phyloP scores from a whole-genome alignment of 2,329 filamentous ascomycete species.

The Volutella citrinella region DNA sequence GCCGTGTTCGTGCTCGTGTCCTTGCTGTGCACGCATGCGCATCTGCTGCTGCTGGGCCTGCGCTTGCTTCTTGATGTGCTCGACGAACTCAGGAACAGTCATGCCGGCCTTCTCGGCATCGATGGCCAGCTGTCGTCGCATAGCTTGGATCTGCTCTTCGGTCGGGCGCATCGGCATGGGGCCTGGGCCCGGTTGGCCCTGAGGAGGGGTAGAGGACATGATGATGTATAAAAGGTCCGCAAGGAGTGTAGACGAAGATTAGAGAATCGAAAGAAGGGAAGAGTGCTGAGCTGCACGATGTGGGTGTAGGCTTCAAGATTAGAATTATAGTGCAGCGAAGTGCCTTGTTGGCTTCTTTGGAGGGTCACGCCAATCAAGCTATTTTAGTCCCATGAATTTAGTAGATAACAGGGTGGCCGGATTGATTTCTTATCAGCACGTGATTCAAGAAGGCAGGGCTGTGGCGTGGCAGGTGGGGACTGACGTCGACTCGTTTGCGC shows the following conservation, averaged over 20 bases:
- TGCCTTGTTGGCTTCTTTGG: conserved; percentile 6
- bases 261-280: conserved; percentile 11
- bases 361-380: background rate
- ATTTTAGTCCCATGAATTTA: too few species aligned
- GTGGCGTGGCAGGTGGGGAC: conserved; percentile 3
- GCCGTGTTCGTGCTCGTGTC: conserved; percentile 31
- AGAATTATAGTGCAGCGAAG: conserved; percentile 9
- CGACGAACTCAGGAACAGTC: conserved; percentile 80
- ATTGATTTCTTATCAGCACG: conserved; percentile 11
- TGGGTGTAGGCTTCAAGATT: too few species aligned
- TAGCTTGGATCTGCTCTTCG: conserved; percentile 79
- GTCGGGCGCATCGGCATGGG: conserved; percentile 52
- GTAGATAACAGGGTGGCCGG: conserved; percentile 31
- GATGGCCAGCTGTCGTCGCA: conserved; percentile 77
- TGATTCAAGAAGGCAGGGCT: background rate
- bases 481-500: background rate
- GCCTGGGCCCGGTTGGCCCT: conserved; percentile 24
- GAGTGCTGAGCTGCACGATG: too few species aligned
- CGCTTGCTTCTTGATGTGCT: conserved; percentile 59
- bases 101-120: conserved; percentile 85
- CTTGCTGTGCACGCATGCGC: conserved; percentile 40
- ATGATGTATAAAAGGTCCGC: conserved; percentile 5
- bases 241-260: conserved; percentile 14
- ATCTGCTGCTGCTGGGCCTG: conserved; percentile 49
- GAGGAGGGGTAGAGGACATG: conserved; percentile 30